Percentiles rank a stretch among this genome's conserved stretches.
Evolutionary conservation across 108 stramenopile species (phyloP).

Genomic region (Fragilaria crotonensis): DNA sequence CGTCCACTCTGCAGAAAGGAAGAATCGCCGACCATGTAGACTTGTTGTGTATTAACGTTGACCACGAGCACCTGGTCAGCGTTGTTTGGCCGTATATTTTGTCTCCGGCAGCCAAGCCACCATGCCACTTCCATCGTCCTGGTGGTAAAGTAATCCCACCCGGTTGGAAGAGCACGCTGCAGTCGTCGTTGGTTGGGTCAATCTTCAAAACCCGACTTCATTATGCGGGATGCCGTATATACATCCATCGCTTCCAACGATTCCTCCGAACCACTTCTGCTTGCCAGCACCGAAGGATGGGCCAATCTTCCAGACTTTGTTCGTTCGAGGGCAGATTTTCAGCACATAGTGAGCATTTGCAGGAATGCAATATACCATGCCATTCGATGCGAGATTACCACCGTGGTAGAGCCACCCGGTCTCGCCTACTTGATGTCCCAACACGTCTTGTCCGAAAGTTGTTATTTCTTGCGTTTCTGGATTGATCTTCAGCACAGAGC

Average conservation of each 20-base stretch:
- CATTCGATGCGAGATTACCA: conserved; percentile 44
- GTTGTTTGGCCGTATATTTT: conserved; percentile 70
- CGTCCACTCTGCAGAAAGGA: conserved; percentile 40
- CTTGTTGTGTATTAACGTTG: conserved; percentile 29
- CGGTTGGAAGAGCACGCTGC: conserved; percentile 22
- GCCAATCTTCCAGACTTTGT: conserved; percentile 37
- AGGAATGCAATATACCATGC: conserved; percentile 57
- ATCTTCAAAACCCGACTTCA: conserved; percentile 53
- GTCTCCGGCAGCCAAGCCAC: conserved; percentile 46
- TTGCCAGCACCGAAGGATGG: conserved; percentile 25
- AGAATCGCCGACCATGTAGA: conserved; percentile 38
- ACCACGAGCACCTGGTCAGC: conserved; percentile 46
- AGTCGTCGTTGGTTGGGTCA: conserved; percentile 43
- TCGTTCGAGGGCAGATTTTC: conserved; percentile 43
- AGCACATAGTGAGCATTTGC: conserved; percentile 49
- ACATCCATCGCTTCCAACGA: conserved; percentile 35
- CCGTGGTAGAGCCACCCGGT: conserved; percentile 59
- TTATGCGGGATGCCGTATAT: conserved; percentile 70
- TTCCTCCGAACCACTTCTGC: conserved; percentile 65
- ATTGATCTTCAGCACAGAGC: conserved; percentile 50
- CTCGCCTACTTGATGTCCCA: conserved; percentile 21
- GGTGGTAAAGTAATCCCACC: conserved; percentile 23
- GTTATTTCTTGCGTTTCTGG: conserved; percentile 35
- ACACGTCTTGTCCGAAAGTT: conserved; percentile 36
- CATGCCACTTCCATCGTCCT: conserved; percentile 71